phyloP scores from a whole-genome alignment of 495 filamentous ascomycete species.

The Rusavskia elegans region DNA sequence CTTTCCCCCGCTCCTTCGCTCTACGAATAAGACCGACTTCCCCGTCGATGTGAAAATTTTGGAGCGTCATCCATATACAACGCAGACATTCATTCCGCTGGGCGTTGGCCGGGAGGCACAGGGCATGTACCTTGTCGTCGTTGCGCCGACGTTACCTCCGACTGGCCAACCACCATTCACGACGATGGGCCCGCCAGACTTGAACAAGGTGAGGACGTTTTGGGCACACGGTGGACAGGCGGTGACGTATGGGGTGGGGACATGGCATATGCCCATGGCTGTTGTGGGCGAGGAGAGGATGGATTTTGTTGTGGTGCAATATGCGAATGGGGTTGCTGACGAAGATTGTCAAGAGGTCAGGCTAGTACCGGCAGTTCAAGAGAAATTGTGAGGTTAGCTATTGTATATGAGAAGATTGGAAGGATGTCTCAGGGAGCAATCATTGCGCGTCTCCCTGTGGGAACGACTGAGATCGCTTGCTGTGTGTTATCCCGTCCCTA shows the following conservation, averaged over 20 bases:
- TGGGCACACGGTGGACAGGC: conserved; percentile 65
- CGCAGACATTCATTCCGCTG: conserved; percentile 81
- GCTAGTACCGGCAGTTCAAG: not conserved
- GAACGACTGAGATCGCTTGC: too few species aligned
- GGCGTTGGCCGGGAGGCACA: conserved; percentile 28
- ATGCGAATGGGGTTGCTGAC: conserved; percentile 61
- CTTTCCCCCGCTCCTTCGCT: conserved; percentile 42
- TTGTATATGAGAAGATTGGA: too few species aligned
- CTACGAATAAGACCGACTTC: conserved; percentile 17
- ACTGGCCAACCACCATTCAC: conserved; percentile 1
- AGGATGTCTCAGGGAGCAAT: too few species aligned
- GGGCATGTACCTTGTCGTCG: conserved; percentile 64
- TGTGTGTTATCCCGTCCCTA: too few species aligned
- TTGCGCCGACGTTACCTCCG: conserved; percentile 50
- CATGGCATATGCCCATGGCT: conserved; percentile 97
- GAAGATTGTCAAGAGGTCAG: conserved; percentile 86
- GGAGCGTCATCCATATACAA: conserved; percentile 86
- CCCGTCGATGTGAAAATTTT: conserved; percentile 52
- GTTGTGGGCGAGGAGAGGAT: conserved; percentile 53
- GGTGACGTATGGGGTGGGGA: conserved; percentile 80
- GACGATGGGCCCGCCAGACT: conserved; percentile 56
- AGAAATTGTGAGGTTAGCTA: not conserved
- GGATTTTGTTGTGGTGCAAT: conserved; percentile 81
- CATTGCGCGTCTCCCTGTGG: too few species aligned
- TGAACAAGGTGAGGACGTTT: conserved; percentile 57